Evolutionary conservation across 2,329 filamentous ascomycete species (phyloP), one percentile per base, ranked within the genome.

Genomic region (Calonectria henricotiae): DNA sequence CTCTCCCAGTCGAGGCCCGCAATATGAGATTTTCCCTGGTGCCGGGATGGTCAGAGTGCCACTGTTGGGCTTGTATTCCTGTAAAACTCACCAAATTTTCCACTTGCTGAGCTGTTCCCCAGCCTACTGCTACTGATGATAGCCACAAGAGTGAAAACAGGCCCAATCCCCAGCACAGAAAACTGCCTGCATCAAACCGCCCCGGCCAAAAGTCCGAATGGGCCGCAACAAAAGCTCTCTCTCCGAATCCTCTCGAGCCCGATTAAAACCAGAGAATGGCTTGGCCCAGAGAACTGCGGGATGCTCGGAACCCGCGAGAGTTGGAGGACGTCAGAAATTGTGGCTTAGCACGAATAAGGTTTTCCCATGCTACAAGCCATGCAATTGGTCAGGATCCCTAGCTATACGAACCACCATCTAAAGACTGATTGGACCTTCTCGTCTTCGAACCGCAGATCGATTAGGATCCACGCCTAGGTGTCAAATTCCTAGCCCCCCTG

Each of bases 281-380:
- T n/a, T 44, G 15, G 17, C 41, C 8, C 41, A 7, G n/a, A 30
- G n/a, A 9, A 23, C n/a, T 46, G 20, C 51, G 51, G 51, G 32
- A 58, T 37, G 32, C 51, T 58, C 51, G 51, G 51, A 58, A 58
- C 51, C 9, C 12, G 51, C 51, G 51, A 58, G 37, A 23, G 23
- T 46, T 23, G 30, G 30, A 23, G 12, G 13, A 58, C 37, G 51
- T 23, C 43, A 46, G 20, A 46, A 46, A 58, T 39, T 6, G 51
- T 58, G 51, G 51, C 51, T 37, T 20, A 58, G 51, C 32, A 17
- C 3, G 51, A 32, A 58, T 58, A 58, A 27, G 35, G 51, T 58
- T 58, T 35, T 1, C 20, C 12, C 51, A 30, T 35, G 13, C 9
- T 12, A 37, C 17, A 37, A 25, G 23, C 51, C 25, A 49, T 25